Evolutionary conservation across 2,329 filamentous ascomycete genomes (phyloP).

Genomic region (Neofusicoccum ribis): DNA sequence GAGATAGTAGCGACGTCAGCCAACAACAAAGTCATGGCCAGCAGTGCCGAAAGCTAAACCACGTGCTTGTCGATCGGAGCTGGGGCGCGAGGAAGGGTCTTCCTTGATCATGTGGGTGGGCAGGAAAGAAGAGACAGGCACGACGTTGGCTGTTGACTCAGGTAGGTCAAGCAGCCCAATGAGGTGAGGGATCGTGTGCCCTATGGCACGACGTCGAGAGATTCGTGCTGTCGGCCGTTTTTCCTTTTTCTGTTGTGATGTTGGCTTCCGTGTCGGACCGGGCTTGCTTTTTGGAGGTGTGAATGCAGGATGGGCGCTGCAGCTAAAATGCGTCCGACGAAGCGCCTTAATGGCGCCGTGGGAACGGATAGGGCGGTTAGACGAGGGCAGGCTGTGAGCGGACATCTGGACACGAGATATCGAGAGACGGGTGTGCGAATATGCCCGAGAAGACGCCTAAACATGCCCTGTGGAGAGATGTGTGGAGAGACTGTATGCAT

Average conservation of each 20-base stretch:
- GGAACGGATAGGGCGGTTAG: not conserved
- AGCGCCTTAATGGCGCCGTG: not conserved
- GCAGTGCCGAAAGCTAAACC: not conserved
- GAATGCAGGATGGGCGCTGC: not conserved
- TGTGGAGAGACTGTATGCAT: not conserved
- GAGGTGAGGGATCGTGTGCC: not conserved
- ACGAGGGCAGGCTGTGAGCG: not conserved
- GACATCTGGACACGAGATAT: not conserved
- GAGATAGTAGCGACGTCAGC: no score
- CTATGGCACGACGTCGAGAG: not conserved
- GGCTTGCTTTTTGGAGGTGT: not conserved
- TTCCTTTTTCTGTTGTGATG: not conserved
- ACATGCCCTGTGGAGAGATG: not conserved
- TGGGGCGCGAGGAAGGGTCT: not conserved
- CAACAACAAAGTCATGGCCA: no score
- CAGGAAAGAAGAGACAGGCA: not conserved
- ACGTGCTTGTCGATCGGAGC: not conserved
- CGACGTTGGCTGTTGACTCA: no score
- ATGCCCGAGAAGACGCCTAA: not conserved
- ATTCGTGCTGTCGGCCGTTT: not conserved
- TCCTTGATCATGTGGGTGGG: not conserved
- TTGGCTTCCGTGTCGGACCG: not conserved
- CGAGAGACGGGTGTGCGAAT: not conserved
- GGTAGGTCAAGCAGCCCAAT: not conserved
- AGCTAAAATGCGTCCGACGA: not conserved